Evolutionary conservation across 331 rosid genomes (phyloP).

Genomic region (Acacia concinna): DNA sequence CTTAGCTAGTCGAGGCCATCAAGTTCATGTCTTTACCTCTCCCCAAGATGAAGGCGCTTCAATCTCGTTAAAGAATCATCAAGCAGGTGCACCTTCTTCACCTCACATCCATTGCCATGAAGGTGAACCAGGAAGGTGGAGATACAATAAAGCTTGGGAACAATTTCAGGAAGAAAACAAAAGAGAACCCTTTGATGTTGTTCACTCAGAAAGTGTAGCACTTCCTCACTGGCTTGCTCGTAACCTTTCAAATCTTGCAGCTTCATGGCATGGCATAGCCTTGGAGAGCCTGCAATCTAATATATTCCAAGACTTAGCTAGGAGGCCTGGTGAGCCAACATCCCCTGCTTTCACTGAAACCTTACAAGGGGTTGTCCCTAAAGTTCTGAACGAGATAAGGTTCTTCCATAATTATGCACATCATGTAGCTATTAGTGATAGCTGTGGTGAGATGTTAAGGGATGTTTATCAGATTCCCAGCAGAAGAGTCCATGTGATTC

Average conservation of each 20-base stretch:
- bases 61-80: background rate
- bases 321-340: constrained; percentile 51
- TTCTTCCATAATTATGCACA: constrained; percentile 81
- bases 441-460: constrained; percentile 90
- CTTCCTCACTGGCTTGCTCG: constrained; percentile 82
- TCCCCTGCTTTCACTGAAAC: constrained; percentile 62
- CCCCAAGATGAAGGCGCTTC: constrained; percentile 34
- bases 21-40: constrained; percentile 84
- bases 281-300: constrained; percentile 83
- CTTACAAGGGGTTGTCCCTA: constrained; percentile 71
- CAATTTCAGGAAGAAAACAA: constrained; percentile 60
- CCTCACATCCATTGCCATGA: constrained; percentile 78
- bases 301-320: constrained; percentile 76
- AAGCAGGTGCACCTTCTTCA: constrained; percentile 37
- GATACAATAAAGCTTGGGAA: constrained; percentile 92
- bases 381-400: constrained; percentile 75
- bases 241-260: constrained; percentile 72
- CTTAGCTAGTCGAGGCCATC: constrained; percentile 79
- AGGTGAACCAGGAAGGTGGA: constrained; percentile 87
- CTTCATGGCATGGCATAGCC: constrained; percentile 97
- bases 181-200: constrained; percentile 64
- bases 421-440: constrained; percentile 88
- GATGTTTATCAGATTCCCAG: constrained; percentile 82
- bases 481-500: constrained; percentile 81
- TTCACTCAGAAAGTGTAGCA: constrained; percentile 95